Base-by-base conservation (phyloP, 177 flowering plant species). In the Tripterygium wilfordii region DNA sequence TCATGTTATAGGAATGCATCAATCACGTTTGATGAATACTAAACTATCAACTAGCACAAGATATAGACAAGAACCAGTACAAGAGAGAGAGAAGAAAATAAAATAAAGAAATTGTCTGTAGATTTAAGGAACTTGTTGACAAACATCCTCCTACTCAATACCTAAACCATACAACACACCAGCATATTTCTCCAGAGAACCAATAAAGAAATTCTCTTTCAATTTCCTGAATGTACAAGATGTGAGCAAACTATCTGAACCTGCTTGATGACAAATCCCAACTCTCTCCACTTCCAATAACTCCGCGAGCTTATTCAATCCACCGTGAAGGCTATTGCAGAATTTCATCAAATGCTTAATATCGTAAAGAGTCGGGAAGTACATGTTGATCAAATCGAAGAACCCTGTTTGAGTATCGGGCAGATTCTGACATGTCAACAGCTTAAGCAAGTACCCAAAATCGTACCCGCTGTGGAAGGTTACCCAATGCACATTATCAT, bases 391-490 rank as follows among this genome's bases (percentile, higher is more conserved):
- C n/a, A n/a, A n/a, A n/a, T n/a, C n/a, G n/a, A n/a, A n/a, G n/a
- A n/a, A n/a, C 28, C 42, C 57, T 14, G 36, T 48, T 41, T 65
- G 69, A 0, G 53, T 50, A 10, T 46, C 65, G 1, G 69, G 69
- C 38, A 65, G 38, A 31, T 60, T 50, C 49, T 55, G 60, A 42
- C 64, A 46, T 0, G 69, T 64, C 60, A 64, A 33, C 25, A 64
- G 56, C 68, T 64, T 64, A 54, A 60, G 20, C 55, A 54, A 14
- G n/a, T n/a, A n/a, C n/a, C n/a, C n/a, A n/a, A n/a, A n/a, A n/a
- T n/a, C n/a, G n/a, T n/a, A n/a, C n/a, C 66, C 69, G 41, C 69
- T 59, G 30, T 65, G 64, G 36, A 65, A 65, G 1, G 70, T 65
- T 20, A 65, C 70, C 70, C 70, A 65, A 24, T 56, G 58, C 7